Evolutionary conservation across 2,329 filamentous ascomycete genomes (phyloP).

Genomic region (Apiospora marii): DNA sequence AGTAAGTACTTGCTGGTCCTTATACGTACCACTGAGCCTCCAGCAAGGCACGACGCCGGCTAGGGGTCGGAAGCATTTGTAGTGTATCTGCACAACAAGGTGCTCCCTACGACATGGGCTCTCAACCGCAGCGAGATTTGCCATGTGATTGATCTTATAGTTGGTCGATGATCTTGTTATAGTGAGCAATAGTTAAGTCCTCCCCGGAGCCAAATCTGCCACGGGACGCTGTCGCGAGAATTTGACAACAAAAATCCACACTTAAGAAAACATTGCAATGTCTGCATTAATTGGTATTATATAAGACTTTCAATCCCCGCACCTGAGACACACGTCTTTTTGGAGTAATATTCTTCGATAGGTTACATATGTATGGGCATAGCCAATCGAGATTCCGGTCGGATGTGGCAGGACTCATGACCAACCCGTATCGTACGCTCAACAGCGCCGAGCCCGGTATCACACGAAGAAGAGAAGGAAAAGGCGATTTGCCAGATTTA

Average conservation of each 20-base stretch:
- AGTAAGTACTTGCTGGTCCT: not conserved
- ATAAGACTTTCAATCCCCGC: too few relatives aligned
- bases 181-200: not conserved
- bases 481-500: not conserved
- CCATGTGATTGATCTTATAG: too few relatives aligned
- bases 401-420: constrained; percentile 9
- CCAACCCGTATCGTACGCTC: constrained; percentile 8
- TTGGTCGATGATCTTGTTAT: too few relatives aligned
- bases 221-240: not conserved
- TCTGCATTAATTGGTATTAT: not conserved
- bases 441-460: constrained; percentile 3
- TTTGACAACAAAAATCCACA: not conserved
- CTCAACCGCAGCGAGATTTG: too few relatives aligned
- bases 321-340: not conserved
- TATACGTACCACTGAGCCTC: not conserved
- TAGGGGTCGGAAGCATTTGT: too few relatives aligned
- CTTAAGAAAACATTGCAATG: not conserved
- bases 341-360: not conserved
- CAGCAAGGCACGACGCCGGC: too few relatives aligned
- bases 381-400: not conserved
- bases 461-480: not conserved
- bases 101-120: too few relatives aligned
- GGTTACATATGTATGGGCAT: not conserved
- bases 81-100: too few relatives aligned
- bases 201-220: not conserved